Conservation (phyloP, 441 rosid genomes). For the Populus tomentosa region DNA sequence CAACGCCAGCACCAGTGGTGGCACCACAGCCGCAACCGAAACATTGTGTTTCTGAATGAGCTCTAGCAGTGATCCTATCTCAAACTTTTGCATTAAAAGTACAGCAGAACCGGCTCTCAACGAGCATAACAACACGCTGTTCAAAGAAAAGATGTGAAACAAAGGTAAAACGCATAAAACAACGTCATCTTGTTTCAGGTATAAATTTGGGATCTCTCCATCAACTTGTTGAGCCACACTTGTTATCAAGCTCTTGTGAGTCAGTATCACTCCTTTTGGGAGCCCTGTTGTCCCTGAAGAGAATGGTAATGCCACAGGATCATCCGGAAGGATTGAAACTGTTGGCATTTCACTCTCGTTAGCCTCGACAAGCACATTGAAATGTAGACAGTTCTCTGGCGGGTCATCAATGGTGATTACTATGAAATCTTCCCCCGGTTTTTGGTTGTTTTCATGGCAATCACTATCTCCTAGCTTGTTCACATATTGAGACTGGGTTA, state of each 20-base stretch:
- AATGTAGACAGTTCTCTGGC: conserved; percentile 59
- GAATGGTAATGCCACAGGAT: conserved; percentile 70
- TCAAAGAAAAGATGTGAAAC: conserved; percentile 76
- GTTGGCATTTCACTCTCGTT: conserved; percentile 25
- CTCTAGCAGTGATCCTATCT: conserved; percentile 62
- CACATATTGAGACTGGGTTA: conserved; percentile 68
- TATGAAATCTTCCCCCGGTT: conserved; percentile 37
- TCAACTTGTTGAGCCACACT: conserved; percentile 94
- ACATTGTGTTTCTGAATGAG: conserved; percentile 63
- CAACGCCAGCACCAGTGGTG: conserved; percentile 75
- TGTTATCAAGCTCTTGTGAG: conserved; percentile 73
- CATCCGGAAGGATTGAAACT: conserved; percentile 40
- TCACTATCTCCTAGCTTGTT: conserved; percentile 44
- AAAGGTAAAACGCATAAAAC: conserved; percentile 77
- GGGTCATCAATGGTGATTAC: conserved; percentile 62
- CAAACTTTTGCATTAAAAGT: conserved; percentile 80
- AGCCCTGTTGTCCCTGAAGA: conserved; percentile 93
- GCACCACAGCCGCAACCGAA: conserved; percentile 80
- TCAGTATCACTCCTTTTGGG: conserved; percentile 79
- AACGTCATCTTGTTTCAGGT: conserved; percentile 49
- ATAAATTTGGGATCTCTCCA: conserved; percentile 80
- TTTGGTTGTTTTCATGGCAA: conserved; percentile 1
- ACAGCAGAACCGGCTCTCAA: conserved; percentile 71
- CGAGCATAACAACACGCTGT: conserved; percentile 66
- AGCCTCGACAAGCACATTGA: conserved; percentile 40